Evolutionary conservation across 2,329 filamentous ascomycete genomes (phyloP), one percentile per base, ranked within the genome.

Genomic region (Camillea tinctor): DNA sequence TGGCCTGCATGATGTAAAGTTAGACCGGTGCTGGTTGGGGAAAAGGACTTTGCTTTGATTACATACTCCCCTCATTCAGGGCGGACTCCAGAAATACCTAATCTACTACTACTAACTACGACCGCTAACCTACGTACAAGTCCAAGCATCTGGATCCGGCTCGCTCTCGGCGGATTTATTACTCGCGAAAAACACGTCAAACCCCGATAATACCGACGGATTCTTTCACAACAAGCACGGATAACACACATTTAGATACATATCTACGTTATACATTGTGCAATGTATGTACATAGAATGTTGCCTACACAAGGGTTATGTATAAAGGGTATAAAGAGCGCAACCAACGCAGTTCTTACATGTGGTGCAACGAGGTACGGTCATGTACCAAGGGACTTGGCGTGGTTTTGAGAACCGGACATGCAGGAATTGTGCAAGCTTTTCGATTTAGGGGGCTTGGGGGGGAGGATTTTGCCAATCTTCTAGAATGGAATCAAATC

Each of bases 151-250:
- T 54, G 24, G 26, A 21, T 36, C 22, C 52, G 52, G 24, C 52
- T 54, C 52, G 52, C 36, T 30, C 52, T 54, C 52, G 52, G 52
- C 52, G 26, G 26, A 40, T 54, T 54, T 54, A 44, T 54, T 54
- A 51, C 19, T 21, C 22, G 50, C 50, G 50, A 51, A 19, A 21
- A 19, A 21, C 22, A 51, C 50, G 19, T 24, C 50, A 19, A 51
- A n/a, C 22, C 22, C 22, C 50, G 50, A 51, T 22, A 51, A 30
- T 44, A 44, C 36, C 36, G 36, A 44, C 36, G 36, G 36, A 44
- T 44, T 15, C 13, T 15, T 6, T 15, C 36, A 44, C 17, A 15
- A 5, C 15, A 44, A n/a, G 26, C 13, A 30, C 26, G 26, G 26
- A 30, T 7, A 11, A 30, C 26, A 30, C 26, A 30, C 26, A 30